Conservation (phyloP, 1,139 yeast species). For the Lodderomyces orthopsilosis region DNA sequence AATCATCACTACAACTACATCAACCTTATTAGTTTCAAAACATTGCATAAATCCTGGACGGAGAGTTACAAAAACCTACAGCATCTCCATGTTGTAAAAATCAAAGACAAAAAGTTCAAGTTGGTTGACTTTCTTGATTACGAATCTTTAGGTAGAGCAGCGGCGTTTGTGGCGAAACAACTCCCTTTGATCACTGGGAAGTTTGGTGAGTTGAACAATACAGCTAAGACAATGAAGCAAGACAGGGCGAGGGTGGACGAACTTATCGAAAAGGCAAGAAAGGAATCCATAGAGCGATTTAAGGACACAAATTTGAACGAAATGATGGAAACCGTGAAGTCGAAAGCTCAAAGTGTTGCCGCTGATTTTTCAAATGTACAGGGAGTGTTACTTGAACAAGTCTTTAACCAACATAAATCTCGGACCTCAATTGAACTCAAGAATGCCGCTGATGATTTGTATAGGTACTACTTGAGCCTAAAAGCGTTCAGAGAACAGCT, state of each 20-base stretch:
- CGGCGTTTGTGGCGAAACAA: conserved; percentile 22
- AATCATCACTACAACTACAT: conserved; percentile 48
- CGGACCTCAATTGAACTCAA: conserved; percentile 10
- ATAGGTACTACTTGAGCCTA: conserved; percentile 17
- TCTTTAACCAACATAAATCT: background rate
- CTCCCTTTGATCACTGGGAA: conserved; percentile 32
- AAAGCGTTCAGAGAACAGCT: conserved; percentile 27
- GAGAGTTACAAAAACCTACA: conserved; percentile 38
- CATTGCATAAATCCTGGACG: conserved; percentile 50
- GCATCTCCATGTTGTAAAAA: conserved; percentile 29
- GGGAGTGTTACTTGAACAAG: background rate
- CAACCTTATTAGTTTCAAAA: conserved; percentile 43
- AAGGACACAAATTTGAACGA: conserved; percentile 17
- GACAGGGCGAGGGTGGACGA: conserved; percentile 31
- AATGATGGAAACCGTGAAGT: conserved; percentile 3
- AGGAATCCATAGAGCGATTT: conserved; percentile 34
- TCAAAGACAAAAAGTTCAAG: conserved; percentile 15
- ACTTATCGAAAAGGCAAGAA: conserved; percentile 32
- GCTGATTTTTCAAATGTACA: background rate
- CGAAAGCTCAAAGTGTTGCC: background rate
- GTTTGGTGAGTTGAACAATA: conserved; percentile 41
- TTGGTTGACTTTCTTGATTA: conserved; percentile 26
- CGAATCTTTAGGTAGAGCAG: conserved; percentile 22
- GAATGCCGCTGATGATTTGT: conserved; percentile 15
- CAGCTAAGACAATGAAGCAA: conserved; percentile 24